Base-by-base conservation (phyloP, 2,329 filamentous ascomycete genomes). In the Venturia aucupariae region DNA sequence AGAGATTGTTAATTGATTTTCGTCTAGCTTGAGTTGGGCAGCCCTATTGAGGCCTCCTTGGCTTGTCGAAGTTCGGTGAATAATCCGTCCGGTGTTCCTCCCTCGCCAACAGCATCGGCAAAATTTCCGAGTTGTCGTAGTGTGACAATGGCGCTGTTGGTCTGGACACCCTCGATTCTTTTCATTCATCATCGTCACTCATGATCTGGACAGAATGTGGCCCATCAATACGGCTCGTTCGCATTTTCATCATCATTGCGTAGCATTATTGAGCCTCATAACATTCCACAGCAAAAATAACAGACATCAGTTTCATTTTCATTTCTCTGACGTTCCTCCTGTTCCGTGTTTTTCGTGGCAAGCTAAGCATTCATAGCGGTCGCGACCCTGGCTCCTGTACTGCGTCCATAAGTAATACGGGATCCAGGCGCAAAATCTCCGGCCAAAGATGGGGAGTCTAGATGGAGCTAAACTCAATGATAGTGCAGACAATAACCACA, bases 361-460 rank as follows among this genome's bases (percentile, higher is more conserved):
- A 74, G 67, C 79, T 79, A 81, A 0, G 79, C 79, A 24, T 72
- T 71, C 6, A 76, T 63, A 1, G 77, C 75, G 44, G 79, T 80
- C 0, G 75, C 79, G 2, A 77, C 74, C 0, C 78, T 80, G 15
- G 75, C 75, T 1, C 68, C 73, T 1, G 79, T 77, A 5, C 77
- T 78, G 17, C 79, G 77, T 0, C 75, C 76, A 61, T 81, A 79
- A 4, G 76, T 78, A 17, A 75, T 77, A 0, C 71, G 73, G 65
- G 81, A 82, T 27, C 78, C 72, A 0, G 80, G 80, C 42, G 70
- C 72, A 64, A 81, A 78, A 10, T 75, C 27, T 76, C 75, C 4
- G 78, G 79, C 78, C 79, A 82, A 3, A 82, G 71, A 66, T 81
- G 81, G 1, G 79, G 78, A n/a, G 79, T 79, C 68, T 80, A 82